phyloP scores from a whole-genome alignment of 2,329 filamentous ascomycete genomes.

The Fusarium mangiferae region DNA sequence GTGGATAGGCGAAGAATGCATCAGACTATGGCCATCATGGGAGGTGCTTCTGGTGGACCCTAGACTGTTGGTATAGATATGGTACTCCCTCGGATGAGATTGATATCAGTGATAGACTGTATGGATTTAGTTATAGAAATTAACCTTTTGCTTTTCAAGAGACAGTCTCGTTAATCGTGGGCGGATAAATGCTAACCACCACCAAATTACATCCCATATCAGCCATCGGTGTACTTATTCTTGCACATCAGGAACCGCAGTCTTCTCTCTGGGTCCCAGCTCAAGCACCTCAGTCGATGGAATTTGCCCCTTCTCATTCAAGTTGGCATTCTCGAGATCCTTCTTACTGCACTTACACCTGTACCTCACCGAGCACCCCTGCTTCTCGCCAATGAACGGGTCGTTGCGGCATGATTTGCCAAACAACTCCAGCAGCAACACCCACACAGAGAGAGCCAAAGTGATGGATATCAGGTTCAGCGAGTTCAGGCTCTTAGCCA shows the following conservation, averaged over 20 bases:
- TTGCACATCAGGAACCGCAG: constrained; percentile 36
- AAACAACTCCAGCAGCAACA: constrained; percentile 60
- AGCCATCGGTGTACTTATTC: constrained; percentile 5
- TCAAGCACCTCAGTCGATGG: constrained; percentile 36
- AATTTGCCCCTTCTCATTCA: constrained; percentile 45
- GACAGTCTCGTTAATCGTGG: neutral
- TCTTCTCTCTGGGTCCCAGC: constrained; percentile 40
- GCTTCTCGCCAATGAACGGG: constrained; percentile 54
- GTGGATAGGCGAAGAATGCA: constrained; percentile 65
- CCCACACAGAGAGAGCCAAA: constrained; percentile 56
- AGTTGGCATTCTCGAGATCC: constrained; percentile 48
- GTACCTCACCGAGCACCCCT: constrained; percentile 51
- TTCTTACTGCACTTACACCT: constrained; percentile 54
- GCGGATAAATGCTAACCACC: neutral
- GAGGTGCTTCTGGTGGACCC: constrained; percentile 33
- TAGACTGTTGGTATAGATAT: neutral
- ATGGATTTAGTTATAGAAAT: neutral
- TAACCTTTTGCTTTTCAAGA: neutral
- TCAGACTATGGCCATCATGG: constrained; percentile 60
- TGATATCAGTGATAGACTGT: neutral
- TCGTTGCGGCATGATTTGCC: constrained; percentile 59
- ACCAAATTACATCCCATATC: neutral
- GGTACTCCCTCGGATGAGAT: neutral
- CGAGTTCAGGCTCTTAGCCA: constrained; percentile 58
- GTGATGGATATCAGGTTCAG: constrained; percentile 59